Evolutionary conservation across 257 asterid genomes (phyloP), one percentile per base, ranked within the genome.

Genomic region (Solanum rostratum): DNA sequence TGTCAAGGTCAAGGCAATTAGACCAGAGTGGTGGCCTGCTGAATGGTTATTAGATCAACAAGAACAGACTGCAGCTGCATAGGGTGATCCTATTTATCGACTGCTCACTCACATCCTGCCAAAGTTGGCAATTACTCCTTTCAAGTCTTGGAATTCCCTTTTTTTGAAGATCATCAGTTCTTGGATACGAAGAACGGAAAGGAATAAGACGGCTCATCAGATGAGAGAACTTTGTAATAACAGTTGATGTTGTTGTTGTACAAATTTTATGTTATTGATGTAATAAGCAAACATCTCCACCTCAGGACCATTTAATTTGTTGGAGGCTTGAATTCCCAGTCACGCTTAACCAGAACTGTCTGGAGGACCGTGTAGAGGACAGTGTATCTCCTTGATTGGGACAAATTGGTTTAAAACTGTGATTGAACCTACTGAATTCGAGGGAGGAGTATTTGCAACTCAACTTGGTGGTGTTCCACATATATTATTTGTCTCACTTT

Each of bases 11-110:
- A 90, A 94, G 91, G 84, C 91, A 69, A 76, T 86, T 79, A 86
- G 87, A 85, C 98, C 99, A 19, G 87, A 94, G 27, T 96, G 99
- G 99, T 96, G 99, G 99, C 99, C 97, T 14, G 76, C 89, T n/a
- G 94, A 92, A 87, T 96, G 98, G 99, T 81, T 63, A 60, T 84
- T 55, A 6, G 91, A 86, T 83, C 85, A 88, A 62, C 89, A 90
- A 71, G 82, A 83, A 53, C 86, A 81, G 33, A 88, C 90, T 41
- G 93, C 89, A 43, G 88, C 88, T 50, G 91, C 90, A 6, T 91
- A 90, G 89, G 20, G 30, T 79, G 45, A 83, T 22, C 20, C 52
- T 50, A 14, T 29, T 65, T 82, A 63, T 15, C 0, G 79, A 41
- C 78, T 41, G 45, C 39, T 8, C 41, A 9, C 55, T 39, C 57